phyloP scores from a whole-genome alignment of 2,329 filamentous ascomycete species.

The Cytospora mali region DNA sequence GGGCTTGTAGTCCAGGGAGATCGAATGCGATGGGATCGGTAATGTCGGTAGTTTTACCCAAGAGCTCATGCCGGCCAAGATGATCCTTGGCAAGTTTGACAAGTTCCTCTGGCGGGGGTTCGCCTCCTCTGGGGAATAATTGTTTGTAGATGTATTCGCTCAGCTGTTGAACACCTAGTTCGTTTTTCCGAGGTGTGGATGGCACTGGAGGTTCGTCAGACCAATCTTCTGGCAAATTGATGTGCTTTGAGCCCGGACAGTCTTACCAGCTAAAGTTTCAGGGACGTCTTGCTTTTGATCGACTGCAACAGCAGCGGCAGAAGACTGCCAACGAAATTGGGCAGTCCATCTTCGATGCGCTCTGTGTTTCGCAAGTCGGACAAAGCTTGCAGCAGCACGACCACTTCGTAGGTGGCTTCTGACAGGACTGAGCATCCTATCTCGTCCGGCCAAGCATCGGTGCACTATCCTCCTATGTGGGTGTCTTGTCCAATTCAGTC shows the following conservation, averaged over 20 bases:
- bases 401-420: constrained; percentile 44
- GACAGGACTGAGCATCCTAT: constrained; percentile 45
- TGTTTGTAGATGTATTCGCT: constrained; percentile 82
- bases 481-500: not conserved
- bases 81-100: constrained; percentile 82
- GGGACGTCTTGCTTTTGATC: constrained; percentile 24
- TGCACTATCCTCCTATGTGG: not conserved
- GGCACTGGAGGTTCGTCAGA: constrained; percentile 41
- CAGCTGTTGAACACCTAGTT: constrained; percentile 92
- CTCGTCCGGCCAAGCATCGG: constrained; percentile 23
- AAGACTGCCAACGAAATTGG: constrained; percentile 49
- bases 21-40: constrained; percentile 80
- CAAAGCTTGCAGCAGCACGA: constrained; percentile 48
- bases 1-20: constrained; percentile 75
- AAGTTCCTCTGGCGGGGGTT: constrained; percentile 68
- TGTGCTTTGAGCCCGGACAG: constrained; percentile 13
- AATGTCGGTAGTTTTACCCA: constrained; percentile 86
- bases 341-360: constrained; percentile 43
- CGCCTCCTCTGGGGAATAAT: constrained; percentile 67
- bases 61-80: constrained; percentile 78
- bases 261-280: constrained; percentile 47
- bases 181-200: constrained; percentile 75
- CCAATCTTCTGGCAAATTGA: constrained; percentile 20
- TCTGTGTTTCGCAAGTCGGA: constrained; percentile 54
- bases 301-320: constrained; percentile 27